phyloP scores from a whole-genome alignment of 805 yeast species.

The Kodamaea laetipori region DNA sequence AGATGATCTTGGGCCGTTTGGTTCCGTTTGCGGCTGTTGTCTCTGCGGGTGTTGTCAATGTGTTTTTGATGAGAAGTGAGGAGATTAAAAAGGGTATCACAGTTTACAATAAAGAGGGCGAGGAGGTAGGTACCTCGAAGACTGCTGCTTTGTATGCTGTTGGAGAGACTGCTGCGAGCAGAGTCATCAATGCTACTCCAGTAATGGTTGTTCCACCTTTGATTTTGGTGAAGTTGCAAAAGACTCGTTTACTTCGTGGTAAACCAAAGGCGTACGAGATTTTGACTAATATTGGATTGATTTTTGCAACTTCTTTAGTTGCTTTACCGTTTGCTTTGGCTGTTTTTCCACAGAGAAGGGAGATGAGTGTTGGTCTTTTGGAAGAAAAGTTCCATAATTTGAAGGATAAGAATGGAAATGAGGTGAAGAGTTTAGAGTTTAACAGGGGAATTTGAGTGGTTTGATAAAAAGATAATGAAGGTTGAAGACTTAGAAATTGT shows the following conservation, averaged over 20 bases:
- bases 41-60: slow-evolving; percentile 93
- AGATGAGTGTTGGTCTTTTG: slow-evolving; percentile 55
- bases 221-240: slow-evolving; percentile 75
- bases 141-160: slow-evolving; percentile 91
- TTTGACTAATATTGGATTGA: slow-evolving; percentile 78
- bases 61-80: slow-evolving; percentile 94
- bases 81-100: slow-evolving; percentile 85
- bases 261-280: slow-evolving; percentile 68
- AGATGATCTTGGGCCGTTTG: slow-evolving; percentile 73
- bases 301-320: slow-evolving; percentile 79
- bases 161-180: slow-evolving; percentile 92
- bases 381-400: slow-evolving; percentile 66
- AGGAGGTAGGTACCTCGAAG: slow-evolving; percentile 68
- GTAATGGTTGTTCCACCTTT: slow-evolving; percentile 96
- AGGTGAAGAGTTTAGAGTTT: slow-evolving; percentile 67
- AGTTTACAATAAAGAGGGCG: slow-evolving; percentile 64
- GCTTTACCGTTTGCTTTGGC: slow-evolving; percentile 95
- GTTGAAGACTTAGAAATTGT: not conserved
- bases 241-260: slow-evolving; percentile 60
- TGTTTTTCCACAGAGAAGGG: slow-evolving; percentile 88
- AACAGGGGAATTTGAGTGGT: slow-evolving; percentile 92
- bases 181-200: slow-evolving; percentile 96
- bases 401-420: slow-evolving; percentile 62
- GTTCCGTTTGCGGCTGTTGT: slow-evolving; percentile 99
- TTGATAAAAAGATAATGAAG: slow-evolving; percentile 22